Base-by-base conservation (phyloP, 2,329 filamentous ascomycete species). In the Diaporthe helianthi region DNA sequence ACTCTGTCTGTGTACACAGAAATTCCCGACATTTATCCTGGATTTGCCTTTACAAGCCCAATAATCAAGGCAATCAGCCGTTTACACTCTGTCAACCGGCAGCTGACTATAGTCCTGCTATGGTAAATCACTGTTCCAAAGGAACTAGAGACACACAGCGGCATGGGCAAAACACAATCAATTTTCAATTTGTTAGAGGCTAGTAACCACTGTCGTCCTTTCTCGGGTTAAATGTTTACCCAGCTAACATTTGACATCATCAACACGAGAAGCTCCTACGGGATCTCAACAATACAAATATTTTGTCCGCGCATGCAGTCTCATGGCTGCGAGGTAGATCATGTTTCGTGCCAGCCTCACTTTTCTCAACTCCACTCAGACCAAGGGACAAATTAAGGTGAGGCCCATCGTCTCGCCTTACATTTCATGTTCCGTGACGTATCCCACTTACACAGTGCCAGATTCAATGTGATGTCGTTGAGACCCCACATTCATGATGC, bases 361-460 rank as follows among this genome's bases (percentile, higher is more conserved):
- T 29, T 33, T 47, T 2, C 41, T 12, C 41, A 9, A 17, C 1
- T 24, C 41, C 29, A 4, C 12, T 19, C 26, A 49, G 7, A 49
- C 12, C 10, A 26, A 17, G 24, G 19, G 44, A 24, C 58, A 49
- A 49, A 36, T 36, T 44, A 63, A 6, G 12, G 7, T 13, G 26
- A 63, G 19, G 41, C 58, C 24, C 33, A 63, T 63, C 44, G 36
- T 36, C 3, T 6, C 19, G 17, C 15, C n/a, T 26, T 10, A 29
- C 4, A 44, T 24, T 4, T 13, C 5, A 24, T 9, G 31, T 19
- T 13, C 44, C 8, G 24, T 49, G 44, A 26, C 19, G 44, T 24
- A n/a, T 19, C n/a, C 41, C 24, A 3, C 22, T 49, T 63, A 31
- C 58, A 63, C 58, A 63, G 58, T 63, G 58, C 29, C n/a, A 22